Base-by-base conservation (phyloP, 805 yeast species). In the Saccharomycopsis sp. region DNA sequence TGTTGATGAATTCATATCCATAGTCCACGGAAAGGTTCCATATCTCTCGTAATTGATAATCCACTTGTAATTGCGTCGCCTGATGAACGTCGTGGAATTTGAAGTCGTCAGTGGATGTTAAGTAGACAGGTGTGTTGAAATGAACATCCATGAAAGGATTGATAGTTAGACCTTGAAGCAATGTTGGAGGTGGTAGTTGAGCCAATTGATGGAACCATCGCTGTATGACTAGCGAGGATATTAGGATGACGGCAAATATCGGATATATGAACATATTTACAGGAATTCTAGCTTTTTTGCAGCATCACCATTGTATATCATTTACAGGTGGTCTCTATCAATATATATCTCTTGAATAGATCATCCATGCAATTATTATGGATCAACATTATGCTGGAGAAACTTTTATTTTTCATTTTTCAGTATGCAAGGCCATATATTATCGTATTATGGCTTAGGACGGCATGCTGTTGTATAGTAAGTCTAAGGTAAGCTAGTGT, bases 51-150 rank as follows among this genome's bases (percentile, higher is more conserved):
- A 83, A 59, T 52, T 78, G 70, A 15, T 73, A 70, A 59, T 78
- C 73, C 1, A 81, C 65, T 63, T 82, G 81, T 12, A 75, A 65
- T 59, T 79, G 78, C 1, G 79, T 67, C 0, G 87, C 90, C 50
- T 75, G 75, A 1, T 78, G 79, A 19, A 90, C 66, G 68, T 90
- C 96, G 0, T 93, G 92, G 64, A 85, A 84, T 17, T 72, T 69
- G 62, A 83, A 76, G 1, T 79, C 80, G 9, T 76, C 75, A 1
- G 67, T 67, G 2, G 70, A 64, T n/a, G 70, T 69, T 22, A 76
- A 63, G 53, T 71, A 75, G 2, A 80, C 72, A 0, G 82, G 82
- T 3, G 81, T 72, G 1, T 65, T 70, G 49, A 82, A 56, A 23
- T 69, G 69, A 1, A 81, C 61, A 64, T 81, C 85, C 22, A 69